phyloP scores from a whole-genome alignment of 306 rosid species.

The Acacia crassicarpa region DNA sequence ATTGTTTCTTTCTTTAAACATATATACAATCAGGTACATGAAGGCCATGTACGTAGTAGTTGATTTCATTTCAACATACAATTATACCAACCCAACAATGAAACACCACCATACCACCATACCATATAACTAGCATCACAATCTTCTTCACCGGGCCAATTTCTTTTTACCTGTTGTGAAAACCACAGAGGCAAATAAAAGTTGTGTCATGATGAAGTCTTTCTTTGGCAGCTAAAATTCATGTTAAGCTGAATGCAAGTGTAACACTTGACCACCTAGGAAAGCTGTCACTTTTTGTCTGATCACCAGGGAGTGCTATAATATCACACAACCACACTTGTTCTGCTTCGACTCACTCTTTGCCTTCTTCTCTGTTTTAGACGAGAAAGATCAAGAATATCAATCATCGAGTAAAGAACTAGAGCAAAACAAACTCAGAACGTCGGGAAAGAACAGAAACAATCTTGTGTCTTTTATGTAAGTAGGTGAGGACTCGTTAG shows the following conservation, averaged over 20 bases:
- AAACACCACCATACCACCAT: not conserved
- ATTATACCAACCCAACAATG: constrained; percentile 5
- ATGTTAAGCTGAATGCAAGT: constrained; percentile 10
- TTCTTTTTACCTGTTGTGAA: constrained; percentile 6
- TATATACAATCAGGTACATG: not conserved
- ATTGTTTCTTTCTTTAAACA: not conserved
- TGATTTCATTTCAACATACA: not conserved
- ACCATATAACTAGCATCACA: constrained; percentile 10
- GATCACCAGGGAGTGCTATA: constrained; percentile 45
- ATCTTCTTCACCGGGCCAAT: constrained; percentile 17
- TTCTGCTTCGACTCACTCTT: constrained; percentile 43
- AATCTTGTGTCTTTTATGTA: not conserved
- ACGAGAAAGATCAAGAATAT: constrained; percentile 12
- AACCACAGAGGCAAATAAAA: constrained; percentile 22
- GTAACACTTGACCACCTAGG: constrained; percentile 30
- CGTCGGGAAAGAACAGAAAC: constrained; percentile 5
- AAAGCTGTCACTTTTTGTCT: constrained; percentile 35
- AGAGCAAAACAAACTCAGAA: not conserved
- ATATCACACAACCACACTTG: constrained; percentile 77
- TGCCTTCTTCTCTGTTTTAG: constrained; percentile 74
- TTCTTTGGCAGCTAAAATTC: constrained; percentile 16
- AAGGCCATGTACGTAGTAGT: not conserved
- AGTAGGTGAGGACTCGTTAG: not conserved
- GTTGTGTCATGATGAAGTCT: constrained; percentile 27
- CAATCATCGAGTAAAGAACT: not conserved